Percentiles rank a stretch among this genome's conserved stretches.
phyloP scores from a whole-genome alignment of 768 basidiomycete species.

The Serpula lacrymans region DNA sequence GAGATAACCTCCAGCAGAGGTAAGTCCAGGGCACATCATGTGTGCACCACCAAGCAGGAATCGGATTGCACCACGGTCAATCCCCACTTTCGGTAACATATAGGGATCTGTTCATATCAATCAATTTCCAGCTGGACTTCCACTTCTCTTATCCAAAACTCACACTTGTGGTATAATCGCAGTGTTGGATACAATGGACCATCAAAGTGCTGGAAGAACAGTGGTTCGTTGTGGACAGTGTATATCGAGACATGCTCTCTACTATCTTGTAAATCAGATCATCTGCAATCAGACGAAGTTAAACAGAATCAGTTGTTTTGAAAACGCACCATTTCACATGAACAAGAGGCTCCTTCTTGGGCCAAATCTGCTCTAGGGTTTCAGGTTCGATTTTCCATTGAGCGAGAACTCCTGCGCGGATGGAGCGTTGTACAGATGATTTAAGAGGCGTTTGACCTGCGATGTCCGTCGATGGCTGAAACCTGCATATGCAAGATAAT shows the following conservation, averaged over 20 bases:
- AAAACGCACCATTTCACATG: constrained; percentile 80
- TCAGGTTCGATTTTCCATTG: constrained; percentile 83
- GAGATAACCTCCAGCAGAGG: constrained; percentile 85
- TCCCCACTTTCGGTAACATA: constrained; percentile 80
- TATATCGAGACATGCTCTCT: constrained; percentile 95
- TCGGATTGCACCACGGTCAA: constrained; percentile 97
- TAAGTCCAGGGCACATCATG: constrained; percentile 98
- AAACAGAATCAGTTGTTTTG: background rate
- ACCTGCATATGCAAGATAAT: constrained; percentile 38
- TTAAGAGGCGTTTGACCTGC: constrained; percentile 90
- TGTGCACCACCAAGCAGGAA: constrained; percentile 91
- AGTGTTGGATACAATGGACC: constrained; percentile 90
- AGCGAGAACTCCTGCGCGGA: constrained; percentile 73
- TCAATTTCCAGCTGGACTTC: too few relatives aligned
- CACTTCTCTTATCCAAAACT: constrained; percentile 29
- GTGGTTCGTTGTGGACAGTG: constrained; percentile 79
- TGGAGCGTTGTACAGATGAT: constrained; percentile 87
- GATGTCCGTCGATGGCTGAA: constrained; percentile 74
- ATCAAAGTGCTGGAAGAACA: constrained; percentile 97
- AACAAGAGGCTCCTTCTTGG: constrained; percentile 94
- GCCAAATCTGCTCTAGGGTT: constrained; percentile 90
- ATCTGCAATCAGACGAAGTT: constrained; percentile 9
- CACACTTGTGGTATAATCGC: constrained; percentile 89
- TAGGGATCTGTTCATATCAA: constrained; percentile 69
- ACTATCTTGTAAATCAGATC: constrained; percentile 44